A percentile compares a stretch with the other conserved stretches of the same genome.
phyloP scores from a whole-genome alignment of 2,329 filamentous ascomycete species.

The Penicillium digitatum region DNA sequence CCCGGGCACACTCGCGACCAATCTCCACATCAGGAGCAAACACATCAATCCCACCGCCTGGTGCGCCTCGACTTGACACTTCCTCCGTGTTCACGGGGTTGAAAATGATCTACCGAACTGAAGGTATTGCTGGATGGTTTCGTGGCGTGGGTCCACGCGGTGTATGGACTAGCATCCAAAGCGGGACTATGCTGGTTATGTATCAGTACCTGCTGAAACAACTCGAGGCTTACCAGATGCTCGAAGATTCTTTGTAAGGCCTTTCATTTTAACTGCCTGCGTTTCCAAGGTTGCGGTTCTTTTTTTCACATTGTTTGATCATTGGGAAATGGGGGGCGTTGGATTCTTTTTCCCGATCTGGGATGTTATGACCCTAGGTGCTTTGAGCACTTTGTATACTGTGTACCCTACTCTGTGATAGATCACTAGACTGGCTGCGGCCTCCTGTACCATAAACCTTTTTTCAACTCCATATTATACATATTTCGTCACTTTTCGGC shows the following conservation, averaged over 20 bases:
- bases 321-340: slow-evolving; percentile 18
- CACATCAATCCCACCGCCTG: slow-evolving; percentile 73
- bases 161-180: slow-evolving; percentile 97
- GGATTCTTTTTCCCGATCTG: slow-evolving; percentile 9
- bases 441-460: slow-evolving; percentile 19
- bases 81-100: slow-evolving; percentile 83
- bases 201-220: slow-evolving; percentile 83
- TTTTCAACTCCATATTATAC: slow-evolving; percentile 2
- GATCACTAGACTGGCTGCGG: slow-evolving; percentile 21
- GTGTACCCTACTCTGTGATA: slow-evolving; percentile 15
- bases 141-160: slow-evolving; percentile 86
- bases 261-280: slow-evolving; percentile 10
- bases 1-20: slow-evolving; percentile 57
- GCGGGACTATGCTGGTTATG: slow-evolving; percentile 90
- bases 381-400: slow-evolving; percentile 13
- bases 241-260: slow-evolving; percentile 23
- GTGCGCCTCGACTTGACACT: slow-evolving; percentile 76
- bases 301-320: slow-evolving; percentile 9
- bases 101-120: slow-evolving; percentile 80
- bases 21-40: slow-evolving; percentile 91
- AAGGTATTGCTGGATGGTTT: slow-evolving; percentile 88
- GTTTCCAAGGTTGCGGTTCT: slow-evolving; percentile 7
- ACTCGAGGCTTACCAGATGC: slow-evolving; percentile 57
- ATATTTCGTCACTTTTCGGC: neutral
- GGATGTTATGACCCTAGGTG: slow-evolving; percentile 8